A percentile compares a stretch with the other conserved stretches of the same genome.
Evolutionary conservation across 2,329 filamentous ascomycete genomes (phyloP).

Genomic region (Geosmithia flava): DNA sequence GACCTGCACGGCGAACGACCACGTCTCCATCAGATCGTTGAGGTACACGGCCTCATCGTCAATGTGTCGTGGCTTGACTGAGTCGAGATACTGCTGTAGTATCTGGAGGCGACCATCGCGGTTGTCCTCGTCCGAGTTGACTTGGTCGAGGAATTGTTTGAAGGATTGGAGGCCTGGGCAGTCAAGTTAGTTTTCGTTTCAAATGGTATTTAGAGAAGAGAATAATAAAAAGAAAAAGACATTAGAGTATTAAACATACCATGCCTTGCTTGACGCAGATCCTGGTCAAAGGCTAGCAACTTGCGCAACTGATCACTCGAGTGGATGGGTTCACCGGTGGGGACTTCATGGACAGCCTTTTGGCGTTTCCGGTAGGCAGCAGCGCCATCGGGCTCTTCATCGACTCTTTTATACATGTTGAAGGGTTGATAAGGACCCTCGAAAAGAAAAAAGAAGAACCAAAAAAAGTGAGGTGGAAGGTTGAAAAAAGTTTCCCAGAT

Average conservation of each 20-base stretch:
- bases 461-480: too few relatives aligned
- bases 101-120: slow-evolving; percentile 36
- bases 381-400: slow-evolving; percentile 20
- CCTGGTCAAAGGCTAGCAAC: slow-evolving; percentile 59
- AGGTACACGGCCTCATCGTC: slow-evolving; percentile 48
- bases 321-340: slow-evolving; percentile 48
- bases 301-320: slow-evolving; percentile 55
- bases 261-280: slow-evolving; percentile 53
- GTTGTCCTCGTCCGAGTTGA: slow-evolving; percentile 36
- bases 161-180: slow-evolving; percentile 51
- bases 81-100: slow-evolving; percentile 56
- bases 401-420: slow-evolving; percentile 32
- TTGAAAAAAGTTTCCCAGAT: neutral
- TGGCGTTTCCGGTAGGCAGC: slow-evolving; percentile 37
- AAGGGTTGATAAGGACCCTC: neutral
- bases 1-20: slow-evolving; percentile 69
- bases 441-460: too few relatives aligned
- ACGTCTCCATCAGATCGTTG: slow-evolving; percentile 72
- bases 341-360: slow-evolving; percentile 42
- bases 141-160: slow-evolving; percentile 58
- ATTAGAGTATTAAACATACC: slow-evolving; percentile 24
- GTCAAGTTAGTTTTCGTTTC: neutral
- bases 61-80: slow-evolving; percentile 32
- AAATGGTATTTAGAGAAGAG: neutral
- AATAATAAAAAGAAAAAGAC: neutral